Evolutionary conservation across 169 alveolate genomes (phyloP).

Genomic region (Cryptosporidium felis): DNA sequence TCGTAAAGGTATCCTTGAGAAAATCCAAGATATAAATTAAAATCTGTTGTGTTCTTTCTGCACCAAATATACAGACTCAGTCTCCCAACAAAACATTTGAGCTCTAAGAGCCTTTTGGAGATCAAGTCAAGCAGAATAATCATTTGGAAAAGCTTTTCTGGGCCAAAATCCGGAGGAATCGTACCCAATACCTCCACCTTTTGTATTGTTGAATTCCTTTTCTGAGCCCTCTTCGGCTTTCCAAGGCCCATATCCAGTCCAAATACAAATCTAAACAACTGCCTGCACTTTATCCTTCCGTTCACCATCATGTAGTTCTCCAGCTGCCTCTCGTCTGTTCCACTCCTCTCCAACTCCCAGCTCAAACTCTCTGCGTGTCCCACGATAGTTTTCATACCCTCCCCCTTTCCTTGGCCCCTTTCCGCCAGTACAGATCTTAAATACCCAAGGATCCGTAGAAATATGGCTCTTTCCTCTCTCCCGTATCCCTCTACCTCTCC

Average conservation of each 20-base stretch:
- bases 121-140: neutral
- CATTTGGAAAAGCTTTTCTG: conserved; percentile 2
- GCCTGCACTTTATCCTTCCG: neutral
- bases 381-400: too few species aligned
- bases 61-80: conserved; percentile 47
- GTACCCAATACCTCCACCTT: neutral
- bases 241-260: neutral
- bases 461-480: too few species aligned
- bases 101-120: neutral
- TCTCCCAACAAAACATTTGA: conserved; percentile 2
- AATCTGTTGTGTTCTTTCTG: conserved; percentile 52
- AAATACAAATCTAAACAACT: neutral
- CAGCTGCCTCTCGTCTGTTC: neutral
- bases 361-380: neutral
- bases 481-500: too few species aligned
- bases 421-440: too few species aligned
- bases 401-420: too few species aligned
- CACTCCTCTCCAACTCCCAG: neutral
- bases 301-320: conserved; percentile 8
- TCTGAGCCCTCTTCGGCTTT: neutral
- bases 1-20: conserved; percentile 45
- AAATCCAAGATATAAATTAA: conserved; percentile 33
- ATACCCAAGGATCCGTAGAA: too few species aligned
- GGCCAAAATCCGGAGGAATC: neutral
- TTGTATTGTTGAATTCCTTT: neutral